Evolutionary conservation across 2,329 filamentous ascomycete genomes (phyloP), one percentile per base, ranked within the genome.

Genomic region (Ophiostoma himal-ulmi): DNA sequence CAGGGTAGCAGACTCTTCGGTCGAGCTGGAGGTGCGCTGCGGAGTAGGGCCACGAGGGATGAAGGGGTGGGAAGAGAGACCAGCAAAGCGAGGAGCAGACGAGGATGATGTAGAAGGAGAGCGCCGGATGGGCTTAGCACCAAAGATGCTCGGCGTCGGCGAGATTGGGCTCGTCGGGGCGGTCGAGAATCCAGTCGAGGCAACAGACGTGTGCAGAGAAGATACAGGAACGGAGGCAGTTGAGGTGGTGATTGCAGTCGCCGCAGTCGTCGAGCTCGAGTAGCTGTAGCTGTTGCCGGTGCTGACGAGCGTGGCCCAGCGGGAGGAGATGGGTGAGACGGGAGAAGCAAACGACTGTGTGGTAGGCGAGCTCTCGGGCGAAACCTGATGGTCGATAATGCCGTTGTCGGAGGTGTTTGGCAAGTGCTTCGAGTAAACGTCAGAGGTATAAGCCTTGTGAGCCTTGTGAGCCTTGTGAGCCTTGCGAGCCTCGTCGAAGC

Each of bases 291-390:
- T 62, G 41, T 73, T 73, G 36, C 74, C 72, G 54, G 71, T 75
- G 72, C 75, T 74, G 34, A 76, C 77, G 34, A 81, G 77, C 26
- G 81, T 82, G 69, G 84, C 84, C 83, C 84, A 86, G 73, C 83
- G 78, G 26, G 79, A 78, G 26, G 80, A 81, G 57, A 78, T 72
- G 65, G 76, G 73, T 36, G 79, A 81, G 26, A 77, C 71, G 36
- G 77, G 73, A 20, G 78, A 80, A 36, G 79, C 73, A 62, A 68
- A 30, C 34, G 54, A 68, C 17, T 54, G 60, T 5, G 66, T 37
- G n/a, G 66, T 39, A 60, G 67, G 62, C 22, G 67, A 54, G 34
- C 65, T 39, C 20, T 65, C 62, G 62, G 62, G 62, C 7, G 62
- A 65, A 10, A 65, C 62, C n/a, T 65, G 36, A 36, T 41, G 62